Percentiles rank a stretch among this genome's conserved stretches.
Evolutionary conservation across 805 yeast species (phyloP).

Genomic region (Torulaspora franciscae): DNA sequence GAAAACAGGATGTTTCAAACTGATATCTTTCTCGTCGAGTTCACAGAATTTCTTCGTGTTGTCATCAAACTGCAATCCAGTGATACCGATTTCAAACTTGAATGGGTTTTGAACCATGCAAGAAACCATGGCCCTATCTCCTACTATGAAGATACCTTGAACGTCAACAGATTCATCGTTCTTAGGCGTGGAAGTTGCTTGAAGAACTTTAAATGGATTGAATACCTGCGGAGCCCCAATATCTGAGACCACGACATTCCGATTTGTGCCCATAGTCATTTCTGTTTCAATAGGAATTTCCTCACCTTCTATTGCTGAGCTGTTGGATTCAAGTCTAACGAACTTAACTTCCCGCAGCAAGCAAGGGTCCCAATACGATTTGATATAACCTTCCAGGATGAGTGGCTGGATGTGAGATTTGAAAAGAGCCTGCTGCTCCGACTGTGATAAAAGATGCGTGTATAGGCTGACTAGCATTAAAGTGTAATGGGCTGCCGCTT

Average conservation of each 20-base stretch:
- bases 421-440: conserved; percentile 50
- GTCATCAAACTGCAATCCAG: conserved; percentile 41
- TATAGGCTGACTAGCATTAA: conserved; percentile 53
- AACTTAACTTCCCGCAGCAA: conserved; percentile 50
- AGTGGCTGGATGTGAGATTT: conserved; percentile 29
- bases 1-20: conserved; percentile 26
- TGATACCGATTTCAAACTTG: conserved; percentile 62
- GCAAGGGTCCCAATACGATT: conserved; percentile 69
- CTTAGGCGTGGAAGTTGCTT: conserved; percentile 14
- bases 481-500: conserved; percentile 44
- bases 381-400: conserved; percentile 22
- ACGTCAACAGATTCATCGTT: conserved; percentile 10
- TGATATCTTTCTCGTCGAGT: conserved; percentile 17
- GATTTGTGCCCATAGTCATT: conserved; percentile 15
- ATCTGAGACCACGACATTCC: conserved; percentile 9
- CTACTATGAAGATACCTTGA: conserved; percentile 41
- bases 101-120: conserved; percentile 73
- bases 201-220: conserved; percentile 46
- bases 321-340: conserved; percentile 27
- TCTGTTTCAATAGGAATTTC: conserved; percentile 17
- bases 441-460: conserved; percentile 47
- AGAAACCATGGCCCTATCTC: conserved; percentile 56
- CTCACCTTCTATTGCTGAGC: conserved; percentile 9
- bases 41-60: conserved; percentile 28
- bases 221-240: conserved; percentile 44